phyloP scores from a whole-genome alignment of 805 yeast species.

The Tetrapisispora pingtungensis region DNA sequence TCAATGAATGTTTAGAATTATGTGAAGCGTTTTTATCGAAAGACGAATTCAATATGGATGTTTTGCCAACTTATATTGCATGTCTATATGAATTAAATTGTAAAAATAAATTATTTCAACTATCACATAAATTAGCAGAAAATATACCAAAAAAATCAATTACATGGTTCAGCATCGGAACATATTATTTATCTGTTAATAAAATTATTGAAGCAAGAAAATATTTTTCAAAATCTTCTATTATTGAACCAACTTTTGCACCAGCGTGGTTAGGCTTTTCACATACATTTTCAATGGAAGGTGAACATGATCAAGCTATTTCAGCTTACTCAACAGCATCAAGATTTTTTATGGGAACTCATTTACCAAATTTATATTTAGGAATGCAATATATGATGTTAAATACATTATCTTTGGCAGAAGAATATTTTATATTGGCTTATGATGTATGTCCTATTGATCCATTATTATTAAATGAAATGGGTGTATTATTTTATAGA shows the following conservation, averaged over 20 bases:
- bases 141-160: slow-evolving; percentile 69
- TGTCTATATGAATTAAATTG: slow-evolving; percentile 80
- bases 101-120: slow-evolving; percentile 64
- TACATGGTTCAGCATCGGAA: slow-evolving; percentile 89
- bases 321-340: slow-evolving; percentile 96
- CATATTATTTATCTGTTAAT: slow-evolving; percentile 68
- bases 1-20: slow-evolving; percentile 59
- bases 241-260: slow-evolving; percentile 79
- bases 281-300: slow-evolving; percentile 93
- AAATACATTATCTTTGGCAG: slow-evolving; percentile 72
- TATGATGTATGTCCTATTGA: slow-evolving; percentile 72
- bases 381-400: slow-evolving; percentile 95
- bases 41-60: slow-evolving; percentile 64
- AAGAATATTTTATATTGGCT: slow-evolving; percentile 72
- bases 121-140: slow-evolving; percentile 81
- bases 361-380: slow-evolving; percentile 75
- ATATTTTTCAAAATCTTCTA: slow-evolving; percentile 80
- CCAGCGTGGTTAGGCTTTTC: slow-evolving; percentile 99
- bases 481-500: slow-evolving; percentile 87
- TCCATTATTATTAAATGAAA: slow-evolving; percentile 80
- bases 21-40: slow-evolving; percentile 49
- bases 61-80: slow-evolving; percentile 70
- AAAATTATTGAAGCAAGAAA: slow-evolving; percentile 76
- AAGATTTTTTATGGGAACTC: slow-evolving; percentile 81
- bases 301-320: slow-evolving; percentile 98